A percentile compares a stretch with the other conserved stretches of the same genome.
phyloP scores from a whole-genome alignment of 345 rosid species.

The Linum usitatissimum region DNA sequence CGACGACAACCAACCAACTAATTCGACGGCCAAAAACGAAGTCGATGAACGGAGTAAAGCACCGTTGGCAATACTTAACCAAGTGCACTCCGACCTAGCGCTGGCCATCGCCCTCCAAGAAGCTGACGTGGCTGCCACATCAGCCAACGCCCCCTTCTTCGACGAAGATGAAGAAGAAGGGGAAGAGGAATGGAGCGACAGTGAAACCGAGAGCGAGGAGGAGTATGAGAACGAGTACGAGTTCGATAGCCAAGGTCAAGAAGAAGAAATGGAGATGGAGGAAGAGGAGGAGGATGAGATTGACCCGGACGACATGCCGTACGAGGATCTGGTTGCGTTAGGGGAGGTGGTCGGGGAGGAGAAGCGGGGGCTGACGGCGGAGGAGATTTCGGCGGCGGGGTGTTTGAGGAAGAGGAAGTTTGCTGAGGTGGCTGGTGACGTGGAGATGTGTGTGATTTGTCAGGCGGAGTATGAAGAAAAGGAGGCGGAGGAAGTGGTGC shows the following conservation, averaged over 20 bases:
- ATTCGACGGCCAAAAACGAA: conserved; percentile 13
- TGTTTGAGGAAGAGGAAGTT: conserved; percentile 6
- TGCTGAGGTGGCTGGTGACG: conserved; percentile 17
- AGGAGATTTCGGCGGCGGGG: conserved; percentile 37
- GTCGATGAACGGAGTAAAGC: conserved; percentile 17
- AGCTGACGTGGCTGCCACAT: conserved; percentile 17
- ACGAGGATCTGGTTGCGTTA: conserved; percentile 58
- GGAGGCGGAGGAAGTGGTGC: conserved; percentile 40
- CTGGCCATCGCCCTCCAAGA: conserved; percentile 31
- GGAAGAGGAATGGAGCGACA: neutral
- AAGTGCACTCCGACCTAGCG: conserved; percentile 31
- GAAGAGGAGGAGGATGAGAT: conserved; percentile 60
- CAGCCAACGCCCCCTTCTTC: conserved; percentile 28
- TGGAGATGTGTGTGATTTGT: conserved; percentile 65
- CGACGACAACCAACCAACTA: conserved; percentile 7
- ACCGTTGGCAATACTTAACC: conserved; percentile 16
- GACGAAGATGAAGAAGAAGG: conserved; percentile 18
- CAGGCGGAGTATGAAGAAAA: conserved; percentile 62
- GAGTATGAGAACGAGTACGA: conserved; percentile 33
- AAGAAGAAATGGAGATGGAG: conserved; percentile 27
- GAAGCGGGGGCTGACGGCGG: conserved; percentile 37
- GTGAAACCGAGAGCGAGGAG: conserved; percentile 12
- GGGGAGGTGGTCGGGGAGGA: conserved; percentile 61
- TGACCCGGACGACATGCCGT: conserved; percentile 55
- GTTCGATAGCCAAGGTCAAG: conserved; percentile 38